Evolutionary conservation across 768 basidiomycete genomes (phyloP).

Genomic region (Hirschioporus abietinus): DNA sequence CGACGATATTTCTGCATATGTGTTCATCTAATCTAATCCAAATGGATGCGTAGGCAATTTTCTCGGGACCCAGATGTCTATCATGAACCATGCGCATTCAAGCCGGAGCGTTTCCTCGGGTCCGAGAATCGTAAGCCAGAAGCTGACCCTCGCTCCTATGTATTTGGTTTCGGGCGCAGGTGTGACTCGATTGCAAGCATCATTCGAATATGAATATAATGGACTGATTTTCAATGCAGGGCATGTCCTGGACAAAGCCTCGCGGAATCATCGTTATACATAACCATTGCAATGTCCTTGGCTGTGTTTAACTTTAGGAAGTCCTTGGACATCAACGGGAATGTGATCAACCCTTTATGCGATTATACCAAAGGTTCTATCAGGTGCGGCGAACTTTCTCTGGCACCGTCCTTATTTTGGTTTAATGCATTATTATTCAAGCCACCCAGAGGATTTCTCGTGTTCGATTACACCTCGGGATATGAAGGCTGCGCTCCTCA

Average conservation of each 20-base stretch:
- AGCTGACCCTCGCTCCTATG: constrained; percentile 17
- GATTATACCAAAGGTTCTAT: constrained; percentile 21
- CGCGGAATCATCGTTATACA: constrained; percentile 25
- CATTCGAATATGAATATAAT: no score
- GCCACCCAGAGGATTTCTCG: not conserved
- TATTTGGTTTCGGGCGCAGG: constrained; percentile 22
- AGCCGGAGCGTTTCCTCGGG: constrained; percentile 23
- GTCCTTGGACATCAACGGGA: constrained; percentile 22
- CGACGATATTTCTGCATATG: not conserved
- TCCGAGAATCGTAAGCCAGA: constrained; percentile 10
- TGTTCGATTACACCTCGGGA: not conserved
- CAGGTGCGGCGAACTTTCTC: constrained; percentile 12
- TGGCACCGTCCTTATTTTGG: not conserved
- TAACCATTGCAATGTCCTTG: constrained; percentile 24
- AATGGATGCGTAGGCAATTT: constrained; percentile 19
- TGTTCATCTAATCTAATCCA: no score
- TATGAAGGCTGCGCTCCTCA: not conserved
- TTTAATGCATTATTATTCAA: not conserved
- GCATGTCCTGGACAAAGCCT: constrained; percentile 34
- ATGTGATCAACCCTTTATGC: constrained; percentile 19
- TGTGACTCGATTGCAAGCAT: not conserved
- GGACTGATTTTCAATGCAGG: not conserved
- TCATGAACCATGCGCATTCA: constrained; percentile 19
- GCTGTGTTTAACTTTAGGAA: constrained; percentile 26
- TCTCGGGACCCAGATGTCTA: constrained; percentile 19